Conservation (phyloP, 192 early-diverging fungal species). For the Radiomyces spectabilis region DNA sequence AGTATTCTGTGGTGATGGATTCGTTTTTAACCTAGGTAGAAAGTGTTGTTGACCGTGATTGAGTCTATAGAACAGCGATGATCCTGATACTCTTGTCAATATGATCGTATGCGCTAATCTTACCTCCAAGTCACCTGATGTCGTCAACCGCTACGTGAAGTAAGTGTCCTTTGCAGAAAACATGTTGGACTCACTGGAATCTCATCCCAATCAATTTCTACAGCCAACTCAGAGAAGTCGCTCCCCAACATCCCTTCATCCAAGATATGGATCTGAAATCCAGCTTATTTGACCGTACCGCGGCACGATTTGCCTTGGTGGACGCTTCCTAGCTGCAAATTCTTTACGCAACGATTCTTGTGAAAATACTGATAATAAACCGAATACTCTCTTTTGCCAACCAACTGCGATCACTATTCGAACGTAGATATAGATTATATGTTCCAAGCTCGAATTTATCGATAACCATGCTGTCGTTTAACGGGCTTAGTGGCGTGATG, state of each 20-base stretch:
- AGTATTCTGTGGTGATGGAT: background rate
- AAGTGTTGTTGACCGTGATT: background rate
- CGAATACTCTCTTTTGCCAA: too few species aligned
- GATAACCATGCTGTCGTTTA: too few species aligned
- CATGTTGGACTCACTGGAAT: background rate
- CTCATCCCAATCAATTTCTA: background rate
- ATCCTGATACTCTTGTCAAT: conserved; percentile 86
- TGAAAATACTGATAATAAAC: too few species aligned
- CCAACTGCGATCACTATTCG: too few species aligned
- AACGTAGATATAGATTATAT: too few species aligned
- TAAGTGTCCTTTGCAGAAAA: conserved; percentile 22
- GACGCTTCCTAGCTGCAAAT: conserved; percentile 4
- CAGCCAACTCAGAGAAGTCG: conserved; percentile 62
- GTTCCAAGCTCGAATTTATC: too few species aligned
- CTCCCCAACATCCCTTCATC: conserved; percentile 75
- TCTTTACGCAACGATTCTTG: too few species aligned
- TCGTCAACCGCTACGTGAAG: conserved; percentile 55
- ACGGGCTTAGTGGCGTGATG: too few species aligned
- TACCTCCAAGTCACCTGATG: conserved; percentile 59
- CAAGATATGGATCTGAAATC: conserved; percentile 71
- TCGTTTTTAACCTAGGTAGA: background rate
- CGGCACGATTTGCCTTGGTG: conserved; percentile 38
- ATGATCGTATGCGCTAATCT: conserved; percentile 69
- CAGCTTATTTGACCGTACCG: conserved; percentile 74
- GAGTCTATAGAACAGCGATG: conserved; percentile 43